A percentile compares a stretch with the other conserved stretches of the same genome.
phyloP scores from a whole-genome alignment of 352 stramenopile species.

The Salisapilia sapeloensis region DNA sequence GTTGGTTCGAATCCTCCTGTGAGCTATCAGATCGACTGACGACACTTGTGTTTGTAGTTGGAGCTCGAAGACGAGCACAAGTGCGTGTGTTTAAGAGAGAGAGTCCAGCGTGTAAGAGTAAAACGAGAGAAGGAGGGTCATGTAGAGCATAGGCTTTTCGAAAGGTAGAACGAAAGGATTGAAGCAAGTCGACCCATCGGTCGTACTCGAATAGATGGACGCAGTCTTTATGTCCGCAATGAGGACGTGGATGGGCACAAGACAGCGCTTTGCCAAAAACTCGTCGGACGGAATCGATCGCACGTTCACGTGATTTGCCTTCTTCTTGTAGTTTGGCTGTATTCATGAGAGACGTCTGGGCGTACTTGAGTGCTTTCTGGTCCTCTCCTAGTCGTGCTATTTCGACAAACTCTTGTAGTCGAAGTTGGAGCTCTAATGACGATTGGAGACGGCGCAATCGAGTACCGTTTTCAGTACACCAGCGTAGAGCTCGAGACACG shows the following conservation, averaged over 20 bases:
- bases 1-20: constrained; percentile 9
- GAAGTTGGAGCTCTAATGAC: constrained; percentile 48
- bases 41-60: constrained; percentile 16
- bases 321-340: constrained; percentile 53
- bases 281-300: too few species aligned
- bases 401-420: constrained; percentile 64
- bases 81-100: constrained; percentile 61
- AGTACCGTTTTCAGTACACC: constrained; percentile 57
- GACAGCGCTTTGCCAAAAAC: too few species aligned
- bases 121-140: constrained; percentile 38
- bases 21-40: constrained; percentile 4
- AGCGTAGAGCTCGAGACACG: constrained; percentile 29
- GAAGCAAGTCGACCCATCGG: constrained; percentile 33
- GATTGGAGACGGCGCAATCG: constrained; percentile 53
- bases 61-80: constrained; percentile 32
- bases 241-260: constrained; percentile 29
- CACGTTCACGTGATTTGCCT: too few species aligned
- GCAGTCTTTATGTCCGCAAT: constrained; percentile 43
- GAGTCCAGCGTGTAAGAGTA: constrained; percentile 43
- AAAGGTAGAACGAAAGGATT: constrained; percentile 44
- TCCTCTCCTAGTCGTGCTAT: constrained; percentile 51
- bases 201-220: constrained; percentile 41
- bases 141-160: constrained; percentile 51
- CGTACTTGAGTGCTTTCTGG: constrained; percentile 58
- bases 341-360: constrained; percentile 34